phyloP scores from a whole-genome alignment of 495 filamentous ascomycete species.

The Penicillium crystallinum region DNA sequence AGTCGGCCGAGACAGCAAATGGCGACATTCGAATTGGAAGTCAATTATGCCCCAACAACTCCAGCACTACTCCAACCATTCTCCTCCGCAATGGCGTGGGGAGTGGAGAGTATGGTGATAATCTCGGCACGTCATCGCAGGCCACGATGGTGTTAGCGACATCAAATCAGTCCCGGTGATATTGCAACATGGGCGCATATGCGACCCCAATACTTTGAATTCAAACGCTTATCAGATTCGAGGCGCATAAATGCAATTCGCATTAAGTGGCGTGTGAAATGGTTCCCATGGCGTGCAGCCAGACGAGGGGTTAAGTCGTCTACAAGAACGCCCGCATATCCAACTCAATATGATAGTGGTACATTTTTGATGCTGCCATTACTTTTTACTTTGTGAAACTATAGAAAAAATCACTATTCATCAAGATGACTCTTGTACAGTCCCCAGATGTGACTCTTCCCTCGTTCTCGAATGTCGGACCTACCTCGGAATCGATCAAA shows the following conservation, averaged over 20 bases:
- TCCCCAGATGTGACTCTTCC: slow-evolving; percentile 5
- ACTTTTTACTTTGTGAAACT: not conserved
- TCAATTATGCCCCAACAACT: not conserved
- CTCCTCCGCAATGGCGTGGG: slow-evolving; percentile 18
- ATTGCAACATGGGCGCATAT: not conserved
- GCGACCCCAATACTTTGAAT: not conserved
- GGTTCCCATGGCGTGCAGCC: slow-evolving; percentile 21
- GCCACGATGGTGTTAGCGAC: slow-evolving; percentile 17
- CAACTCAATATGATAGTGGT: not conserved
- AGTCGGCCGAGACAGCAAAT: slow-evolving; percentile 9
- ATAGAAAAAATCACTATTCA: not conserved
- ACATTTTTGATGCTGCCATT: not conserved
- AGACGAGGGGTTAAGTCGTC: not conserved
- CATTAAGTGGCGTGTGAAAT: slow-evolving; percentile 15
- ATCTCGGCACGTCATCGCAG: slow-evolving; percentile 18
- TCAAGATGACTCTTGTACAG: slow-evolving; percentile 21
- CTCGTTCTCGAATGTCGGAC: slow-evolving; percentile 1
- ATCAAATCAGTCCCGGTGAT: slow-evolving; percentile 11
- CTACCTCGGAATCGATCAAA: slow-evolving; percentile 9
- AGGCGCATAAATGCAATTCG: not conserved
- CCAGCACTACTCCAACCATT: not conserved
- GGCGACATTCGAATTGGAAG: not conserved
- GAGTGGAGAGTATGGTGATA: slow-evolving; percentile 25
- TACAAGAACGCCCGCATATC: not conserved
- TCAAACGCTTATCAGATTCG: not conserved